Conservation (phyloP, 331 rosid genomes). For the Phaseolus coccineus region DNA sequence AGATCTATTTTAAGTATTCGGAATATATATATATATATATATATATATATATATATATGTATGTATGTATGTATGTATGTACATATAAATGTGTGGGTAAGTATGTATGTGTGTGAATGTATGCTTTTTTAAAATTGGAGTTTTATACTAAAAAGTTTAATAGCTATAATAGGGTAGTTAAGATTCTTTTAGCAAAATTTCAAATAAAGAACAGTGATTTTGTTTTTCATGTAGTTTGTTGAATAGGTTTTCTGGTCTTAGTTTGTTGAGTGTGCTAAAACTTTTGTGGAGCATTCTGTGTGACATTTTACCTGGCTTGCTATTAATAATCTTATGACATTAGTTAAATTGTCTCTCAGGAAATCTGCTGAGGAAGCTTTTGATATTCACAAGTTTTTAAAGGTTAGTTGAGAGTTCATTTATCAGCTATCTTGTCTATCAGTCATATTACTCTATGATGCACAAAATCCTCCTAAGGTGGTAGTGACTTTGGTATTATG, state of each 20-base stretch:
- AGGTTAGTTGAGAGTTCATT: slow-evolving; percentile 58
- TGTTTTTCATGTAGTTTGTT: slow-evolving; percentile 17
- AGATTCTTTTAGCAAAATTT: slow-evolving; percentile 7
- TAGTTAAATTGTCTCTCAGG: slow-evolving; percentile 59
- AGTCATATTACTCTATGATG: background rate
- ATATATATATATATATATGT: too few relatives aligned
- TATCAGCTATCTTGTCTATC: slow-evolving; percentile 24
- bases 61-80: too few relatives aligned
- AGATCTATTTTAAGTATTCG: too few relatives aligned
- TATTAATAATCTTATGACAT: slow-evolving; percentile 32
- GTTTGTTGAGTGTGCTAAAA: background rate
- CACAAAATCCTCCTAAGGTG: background rate
- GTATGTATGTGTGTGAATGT: too few relatives aligned
- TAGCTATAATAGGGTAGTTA: background rate
- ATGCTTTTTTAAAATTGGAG: background rate
- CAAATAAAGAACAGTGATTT: slow-evolving; percentile 8
- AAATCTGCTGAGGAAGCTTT: slow-evolving; percentile 57
- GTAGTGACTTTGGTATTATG: too few relatives aligned
- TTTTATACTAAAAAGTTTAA: background rate
- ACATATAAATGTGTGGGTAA: too few relatives aligned
- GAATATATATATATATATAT: too few relatives aligned
- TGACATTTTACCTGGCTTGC: slow-evolving; percentile 20
- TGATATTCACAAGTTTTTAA: slow-evolving; percentile 55
- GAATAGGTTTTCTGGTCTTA: slow-evolving; percentile 29
- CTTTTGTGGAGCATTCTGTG: background rate